Conservation (phyloP, 1,139 yeast genomes). For the Saccharomycopsis hybrid region DNA sequence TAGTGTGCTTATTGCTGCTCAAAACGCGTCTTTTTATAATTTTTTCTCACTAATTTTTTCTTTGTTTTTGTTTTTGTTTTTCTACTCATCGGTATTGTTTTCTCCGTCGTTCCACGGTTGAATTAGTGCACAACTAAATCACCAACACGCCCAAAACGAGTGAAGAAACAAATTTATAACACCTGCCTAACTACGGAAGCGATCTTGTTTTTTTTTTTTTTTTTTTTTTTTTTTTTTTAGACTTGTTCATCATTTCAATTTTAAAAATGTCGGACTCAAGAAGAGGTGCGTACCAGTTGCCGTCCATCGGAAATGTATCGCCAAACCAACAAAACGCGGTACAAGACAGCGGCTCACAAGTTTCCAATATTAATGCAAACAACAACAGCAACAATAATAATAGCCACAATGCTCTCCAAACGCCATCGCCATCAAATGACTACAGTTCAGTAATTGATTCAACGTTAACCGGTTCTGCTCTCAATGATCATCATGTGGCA, state of each 20-base stretch:
- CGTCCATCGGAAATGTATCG: background rate
- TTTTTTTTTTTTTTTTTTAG: background rate
- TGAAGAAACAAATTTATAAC: too few relatives aligned
- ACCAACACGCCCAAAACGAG: too few relatives aligned
- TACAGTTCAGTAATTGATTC: constrained; percentile 11
- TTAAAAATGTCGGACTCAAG: background rate
- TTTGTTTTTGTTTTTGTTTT: too few relatives aligned
- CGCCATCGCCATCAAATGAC: constrained; percentile 4
- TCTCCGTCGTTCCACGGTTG: too few relatives aligned
- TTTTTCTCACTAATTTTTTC: too few relatives aligned
- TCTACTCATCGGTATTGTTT: too few relatives aligned
- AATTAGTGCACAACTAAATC: too few relatives aligned
- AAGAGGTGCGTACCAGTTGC: background rate
- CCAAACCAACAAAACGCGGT: constrained; percentile 1
- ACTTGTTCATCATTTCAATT: background rate
- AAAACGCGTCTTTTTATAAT: too few relatives aligned
- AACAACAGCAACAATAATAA: background rate
- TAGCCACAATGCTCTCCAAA: background rate
- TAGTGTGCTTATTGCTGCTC: too few relatives aligned
- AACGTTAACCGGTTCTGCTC: background rate
- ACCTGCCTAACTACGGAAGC: background rate
- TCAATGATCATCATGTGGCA: background rate
- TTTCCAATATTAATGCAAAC: background rate
- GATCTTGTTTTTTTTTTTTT: background rate
- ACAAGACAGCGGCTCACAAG: background rate